These are phyloP conservation scores for Phaffomyces thermotolerans DNA, from an alignment of 805 yeast genomes.

Conservation along the genomic window DNA sequence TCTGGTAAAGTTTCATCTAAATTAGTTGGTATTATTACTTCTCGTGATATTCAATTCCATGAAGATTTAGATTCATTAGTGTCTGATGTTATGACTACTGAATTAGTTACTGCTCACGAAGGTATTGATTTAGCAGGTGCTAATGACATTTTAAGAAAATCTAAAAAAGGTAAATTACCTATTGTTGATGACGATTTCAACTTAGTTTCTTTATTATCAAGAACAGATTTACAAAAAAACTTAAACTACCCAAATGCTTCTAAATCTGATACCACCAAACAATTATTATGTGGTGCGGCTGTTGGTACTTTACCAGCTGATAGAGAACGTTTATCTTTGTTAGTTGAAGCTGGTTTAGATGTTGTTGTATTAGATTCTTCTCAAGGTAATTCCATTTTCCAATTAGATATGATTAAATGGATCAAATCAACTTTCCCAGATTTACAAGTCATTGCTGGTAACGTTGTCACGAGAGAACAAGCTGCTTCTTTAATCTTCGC, in stretches of 20 bases:
- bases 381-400: slow-evolving; percentile 96
- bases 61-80: slow-evolving; percentile 60
- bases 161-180: slow-evolving; percentile 97
- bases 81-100: slow-evolving; percentile 82
- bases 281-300: slow-evolving; percentile 97
- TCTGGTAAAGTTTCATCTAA: slow-evolving; percentile 82
- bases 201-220: slow-evolving; percentile 81
- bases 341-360: slow-evolving; percentile 95
- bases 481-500: slow-evolving; percentile 92
- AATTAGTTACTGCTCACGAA: slow-evolving; percentile 72
- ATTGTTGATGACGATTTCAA: slow-evolving; percentile 73
- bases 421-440: slow-evolving; percentile 74
- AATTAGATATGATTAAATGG: slow-evolving; percentile 88
- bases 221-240: slow-evolving; percentile 96
- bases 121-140: slow-evolving; percentile 84
- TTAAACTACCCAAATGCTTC: slow-evolving; percentile 91
- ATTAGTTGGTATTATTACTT: slow-evolving; percentile 89
- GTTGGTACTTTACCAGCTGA: slow-evolving; percentile 92
- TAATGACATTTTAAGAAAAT: slow-evolving; percentile 80
- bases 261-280: slow-evolving; percentile 87
- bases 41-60: slow-evolving; percentile 95
- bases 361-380: slow-evolving; percentile 94
- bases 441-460: slow-evolving; percentile 91
- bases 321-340: slow-evolving; percentile 70
- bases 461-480: slow-evolving; percentile 98